Evolutionary conservation across 441 rosid genomes (phyloP).

Genomic region (Corymbia citriodora): DNA sequence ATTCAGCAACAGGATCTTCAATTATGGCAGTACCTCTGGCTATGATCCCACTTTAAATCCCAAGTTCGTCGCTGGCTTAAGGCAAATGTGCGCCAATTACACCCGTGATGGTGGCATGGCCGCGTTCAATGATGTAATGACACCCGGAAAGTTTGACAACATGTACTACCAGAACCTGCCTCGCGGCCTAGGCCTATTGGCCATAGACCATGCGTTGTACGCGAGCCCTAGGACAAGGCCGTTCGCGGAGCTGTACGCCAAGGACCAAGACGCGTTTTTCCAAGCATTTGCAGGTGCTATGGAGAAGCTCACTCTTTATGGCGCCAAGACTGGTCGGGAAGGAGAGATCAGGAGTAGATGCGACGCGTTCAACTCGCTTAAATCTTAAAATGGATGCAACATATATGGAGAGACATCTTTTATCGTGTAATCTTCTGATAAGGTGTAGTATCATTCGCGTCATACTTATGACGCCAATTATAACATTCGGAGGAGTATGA

Average conservation of each 20-base stretch:
- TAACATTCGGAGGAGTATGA: not conserved
- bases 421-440: not conserved
- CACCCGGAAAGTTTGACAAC: conserved; percentile 14
- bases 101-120: not conserved
- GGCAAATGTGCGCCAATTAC: conserved; percentile 2
- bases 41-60: conserved; percentile 9
- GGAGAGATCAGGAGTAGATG: conserved; percentile 14
- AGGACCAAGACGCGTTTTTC: conserved; percentile 7
- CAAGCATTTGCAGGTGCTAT: conserved; percentile 1
- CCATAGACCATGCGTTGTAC: not conserved
- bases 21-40: conserved; percentile 1
- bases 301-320: conserved; percentile 6
- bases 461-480: not conserved
- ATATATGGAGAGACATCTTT: not conserved
- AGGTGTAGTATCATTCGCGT: not conserved
- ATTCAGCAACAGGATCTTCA: conserved; percentile 10
- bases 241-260: conserved; percentile 5
- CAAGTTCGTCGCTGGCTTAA: not conserved
- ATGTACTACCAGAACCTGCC: conserved; percentile 10
- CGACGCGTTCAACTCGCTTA: conserved; percentile 1
- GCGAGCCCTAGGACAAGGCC: not conserved
- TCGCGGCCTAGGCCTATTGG: conserved; percentile 6
- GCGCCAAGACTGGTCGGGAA: conserved; percentile 5
- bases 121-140: conserved; percentile 11
- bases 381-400: not conserved